Evolutionary conservation across 495 filamentous ascomycete species (phyloP).

Genomic region (Penicillium chermesinum): DNA sequence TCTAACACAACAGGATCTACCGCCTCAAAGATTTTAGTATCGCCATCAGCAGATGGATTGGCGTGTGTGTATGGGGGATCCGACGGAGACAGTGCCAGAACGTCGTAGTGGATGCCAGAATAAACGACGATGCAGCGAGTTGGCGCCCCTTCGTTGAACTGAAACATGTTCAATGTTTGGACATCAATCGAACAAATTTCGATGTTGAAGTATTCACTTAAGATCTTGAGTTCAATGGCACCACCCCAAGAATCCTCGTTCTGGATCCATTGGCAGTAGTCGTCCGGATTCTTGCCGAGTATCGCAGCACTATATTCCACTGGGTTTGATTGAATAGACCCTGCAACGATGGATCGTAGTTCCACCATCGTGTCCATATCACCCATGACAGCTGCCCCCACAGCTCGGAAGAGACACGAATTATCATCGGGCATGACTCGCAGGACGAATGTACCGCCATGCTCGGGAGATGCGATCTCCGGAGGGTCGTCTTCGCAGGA

Average conservation of each 20-base stretch:
- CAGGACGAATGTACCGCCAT: slow-evolving; percentile 64
- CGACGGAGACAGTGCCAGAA: slow-evolving; percentile 69
- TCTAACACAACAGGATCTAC: slow-evolving; percentile 63
- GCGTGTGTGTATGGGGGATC: slow-evolving; percentile 53
- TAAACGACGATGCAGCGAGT: slow-evolving; percentile 81
- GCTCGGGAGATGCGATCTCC: slow-evolving; percentile 58
- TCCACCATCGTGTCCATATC: slow-evolving; percentile 67
- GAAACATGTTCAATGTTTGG: slow-evolving; percentile 60
- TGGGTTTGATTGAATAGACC: slow-evolving; percentile 67
- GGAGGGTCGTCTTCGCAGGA: slow-evolving; percentile 54
- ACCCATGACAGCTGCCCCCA: slow-evolving; percentile 71
- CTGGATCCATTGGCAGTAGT: slow-evolving; percentile 83
- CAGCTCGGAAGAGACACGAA: slow-evolving; percentile 87
- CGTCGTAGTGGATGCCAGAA: slow-evolving; percentile 93
- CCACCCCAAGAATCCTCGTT: slow-evolving; percentile 84
- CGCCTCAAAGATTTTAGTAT: slow-evolving; percentile 72
- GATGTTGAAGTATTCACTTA: slow-evolving; percentile 78
- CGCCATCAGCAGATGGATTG: slow-evolving; percentile 60
- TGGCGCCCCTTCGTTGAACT: slow-evolving; percentile 72
- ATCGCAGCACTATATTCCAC: slow-evolving; percentile 68
- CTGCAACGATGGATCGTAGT: slow-evolving; percentile 77
- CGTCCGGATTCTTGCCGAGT: slow-evolving; percentile 65
- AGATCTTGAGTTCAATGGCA: slow-evolving; percentile 79
- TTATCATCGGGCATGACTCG: slow-evolving; percentile 98
- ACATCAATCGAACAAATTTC: slow-evolving; percentile 87